A percentile compares a stretch with the other conserved stretches of the same genome.
These are phyloP conservation scores for Domatiomyces catenatus DNA, from an alignment of 2,329 filamentous ascomycete species.

Conservation along the genomic window DNA sequence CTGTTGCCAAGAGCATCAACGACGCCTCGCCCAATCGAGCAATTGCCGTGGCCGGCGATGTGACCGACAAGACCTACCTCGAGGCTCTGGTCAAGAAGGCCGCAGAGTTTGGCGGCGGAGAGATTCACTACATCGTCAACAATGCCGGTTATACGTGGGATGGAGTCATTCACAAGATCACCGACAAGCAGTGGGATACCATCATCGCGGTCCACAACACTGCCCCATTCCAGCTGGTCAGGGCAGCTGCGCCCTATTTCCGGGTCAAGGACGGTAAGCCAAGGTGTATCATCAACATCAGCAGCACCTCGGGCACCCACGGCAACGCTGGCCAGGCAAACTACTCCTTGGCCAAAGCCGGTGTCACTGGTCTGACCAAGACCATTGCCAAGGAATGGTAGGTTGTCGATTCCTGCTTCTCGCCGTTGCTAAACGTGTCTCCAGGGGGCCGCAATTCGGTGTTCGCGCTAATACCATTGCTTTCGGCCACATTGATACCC, in stretches of 20 bases:
- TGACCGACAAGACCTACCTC: constrained; percentile 57
- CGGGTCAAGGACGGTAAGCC: constrained; percentile 69
- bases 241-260: constrained; percentile 72
- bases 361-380: constrained; percentile 68
- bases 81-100: constrained; percentile 56
- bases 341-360: constrained; percentile 74
- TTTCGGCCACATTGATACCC: constrained; percentile 66
- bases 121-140: constrained; percentile 84
- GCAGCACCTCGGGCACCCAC: constrained; percentile 63
- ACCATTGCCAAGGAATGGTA: constrained; percentile 81
- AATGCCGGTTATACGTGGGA: constrained; percentile 92
- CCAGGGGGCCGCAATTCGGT: constrained; percentile 47
- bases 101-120: constrained; percentile 67
- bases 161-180: constrained; percentile 69
- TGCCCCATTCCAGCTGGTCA: constrained; percentile 69
- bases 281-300: constrained; percentile 70
- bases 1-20: constrained; percentile 57
- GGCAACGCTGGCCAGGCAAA: constrained; percentile 87
- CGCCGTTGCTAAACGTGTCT: background rate
- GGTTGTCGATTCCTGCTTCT: background rate
- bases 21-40: constrained; percentile 44
- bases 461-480: constrained; percentile 72
- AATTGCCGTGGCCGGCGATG: constrained; percentile 59
- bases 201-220: constrained; percentile 73
- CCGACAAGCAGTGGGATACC: constrained; percentile 38